These are phyloP conservation scores for Strigomonas culicis DNA, from an alignment of 208 protist genomes.

Conservation along the genomic window DNA sequence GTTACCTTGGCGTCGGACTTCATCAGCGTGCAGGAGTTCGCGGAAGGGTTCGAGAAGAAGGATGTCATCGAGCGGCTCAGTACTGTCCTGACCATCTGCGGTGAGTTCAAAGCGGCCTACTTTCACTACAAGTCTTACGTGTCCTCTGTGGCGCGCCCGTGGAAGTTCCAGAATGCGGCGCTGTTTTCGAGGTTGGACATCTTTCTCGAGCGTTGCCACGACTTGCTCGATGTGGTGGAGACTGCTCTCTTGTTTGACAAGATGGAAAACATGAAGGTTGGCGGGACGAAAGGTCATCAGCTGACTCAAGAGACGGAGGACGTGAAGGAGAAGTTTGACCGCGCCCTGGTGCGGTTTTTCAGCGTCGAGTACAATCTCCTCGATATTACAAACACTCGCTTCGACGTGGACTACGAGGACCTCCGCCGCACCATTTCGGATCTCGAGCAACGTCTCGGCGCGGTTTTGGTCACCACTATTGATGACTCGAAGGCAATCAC, in stretches of 20 bases:
- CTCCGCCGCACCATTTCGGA: conserved; percentile 86
- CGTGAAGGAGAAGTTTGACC: conserved; percentile 88
- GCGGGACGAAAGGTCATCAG: conserved; percentile 91
- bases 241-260: conserved; percentile 94
- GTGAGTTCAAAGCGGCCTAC: conserved; percentile 92
- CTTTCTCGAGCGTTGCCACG: conserved; percentile 96
- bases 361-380: conserved; percentile 94
- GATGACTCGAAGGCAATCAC: conserved; percentile 93
- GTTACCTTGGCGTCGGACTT: conserved; percentile 90
- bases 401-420: conserved; percentile 92
- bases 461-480: conserved; percentile 91
- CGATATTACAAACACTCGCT: conserved; percentile 91
- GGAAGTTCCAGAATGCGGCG: conserved; percentile 93
- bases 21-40: conserved; percentile 89
- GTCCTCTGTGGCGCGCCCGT: conserved; percentile 72
- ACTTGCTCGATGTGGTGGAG: conserved; percentile 94
- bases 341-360: conserved; percentile 71
- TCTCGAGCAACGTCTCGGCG: conserved; percentile 91
- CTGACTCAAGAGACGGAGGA: conserved; percentile 87
- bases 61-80: conserved; percentile 91
- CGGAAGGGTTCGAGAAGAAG: conserved; percentile 91
- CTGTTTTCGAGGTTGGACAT: conserved; percentile 94
- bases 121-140: conserved; percentile 94
- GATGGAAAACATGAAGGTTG: conserved; percentile 95
- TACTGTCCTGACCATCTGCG: conserved; percentile 81